Conservation (phyloP, 495 filamentous ascomycete genomes). For the Chaetomium fimeti region DNA sequence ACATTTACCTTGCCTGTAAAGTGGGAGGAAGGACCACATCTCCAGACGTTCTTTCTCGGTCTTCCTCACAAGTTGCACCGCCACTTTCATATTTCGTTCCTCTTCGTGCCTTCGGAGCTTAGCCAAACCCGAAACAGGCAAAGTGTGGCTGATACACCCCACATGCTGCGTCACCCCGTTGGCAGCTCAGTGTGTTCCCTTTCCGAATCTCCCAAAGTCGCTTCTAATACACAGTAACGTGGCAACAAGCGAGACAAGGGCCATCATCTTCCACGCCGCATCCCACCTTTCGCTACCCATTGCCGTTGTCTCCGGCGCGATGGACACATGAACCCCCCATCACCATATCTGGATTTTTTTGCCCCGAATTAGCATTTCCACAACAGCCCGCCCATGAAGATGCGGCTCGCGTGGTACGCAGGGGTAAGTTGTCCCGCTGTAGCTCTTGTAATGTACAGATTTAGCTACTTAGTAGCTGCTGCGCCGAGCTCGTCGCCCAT, state of each 20-base stretch:
- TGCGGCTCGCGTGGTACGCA: conserved; percentile 58
- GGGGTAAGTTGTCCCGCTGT: conserved; percentile 45
- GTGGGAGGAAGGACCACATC: too few relatives aligned
- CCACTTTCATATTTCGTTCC: background rate
- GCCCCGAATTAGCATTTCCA: conserved; percentile 1
- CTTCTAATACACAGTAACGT: conserved; percentile 39
- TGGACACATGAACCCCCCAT: conserved; percentile 30
- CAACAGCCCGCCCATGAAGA: conserved; percentile 34
- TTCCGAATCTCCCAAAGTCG: background rate
- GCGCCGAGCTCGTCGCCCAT: background rate
- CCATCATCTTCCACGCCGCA: conserved; percentile 22
- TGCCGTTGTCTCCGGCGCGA: conserved; percentile 21
- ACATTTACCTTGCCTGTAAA: too few relatives aligned
- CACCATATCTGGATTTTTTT: conserved; percentile 6
- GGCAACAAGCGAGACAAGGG: conserved; percentile 35
- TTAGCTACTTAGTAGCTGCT: background rate
- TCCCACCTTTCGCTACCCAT: conserved; percentile 26
- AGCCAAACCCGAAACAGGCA: conserved; percentile 9
- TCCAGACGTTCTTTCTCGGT: too few relatives aligned
- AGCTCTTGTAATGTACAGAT: background rate
- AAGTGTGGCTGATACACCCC: conserved; percentile 21
- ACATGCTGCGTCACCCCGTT: conserved; percentile 18
- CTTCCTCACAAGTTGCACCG: background rate
- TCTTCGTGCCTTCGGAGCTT: background rate
- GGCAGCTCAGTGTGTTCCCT: background rate